These are phyloP conservation scores for Fusarium sp. DNA, from an alignment of 2,329 filamentous ascomycete species.

Conservation along the genomic window DNA sequence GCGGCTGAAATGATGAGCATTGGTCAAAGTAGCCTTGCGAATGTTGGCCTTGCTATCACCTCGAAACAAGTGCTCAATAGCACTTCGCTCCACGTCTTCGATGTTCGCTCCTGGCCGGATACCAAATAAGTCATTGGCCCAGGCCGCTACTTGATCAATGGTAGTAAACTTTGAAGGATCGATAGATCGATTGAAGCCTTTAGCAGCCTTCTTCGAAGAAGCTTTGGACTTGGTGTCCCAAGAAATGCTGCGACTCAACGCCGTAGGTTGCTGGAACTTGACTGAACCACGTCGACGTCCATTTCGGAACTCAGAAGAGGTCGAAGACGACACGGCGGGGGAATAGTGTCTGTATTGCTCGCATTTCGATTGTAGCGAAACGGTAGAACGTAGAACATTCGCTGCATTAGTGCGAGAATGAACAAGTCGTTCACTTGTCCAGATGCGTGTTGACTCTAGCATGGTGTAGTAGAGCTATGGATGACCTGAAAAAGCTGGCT, in stretches of 20 bases:
- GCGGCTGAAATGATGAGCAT: constrained; percentile 46
- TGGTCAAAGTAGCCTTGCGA: constrained; percentile 45
- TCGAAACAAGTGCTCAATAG: constrained; percentile 55
- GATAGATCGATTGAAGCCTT: constrained; percentile 48
- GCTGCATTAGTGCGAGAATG: constrained; percentile 24
- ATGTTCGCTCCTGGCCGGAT: constrained; percentile 52
- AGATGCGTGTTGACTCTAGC: constrained; percentile 39
- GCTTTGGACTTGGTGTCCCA: constrained; percentile 56
- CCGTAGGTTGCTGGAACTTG: constrained; percentile 57
- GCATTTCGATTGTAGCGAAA: constrained; percentile 28
- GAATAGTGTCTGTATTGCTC: constrained; percentile 54
- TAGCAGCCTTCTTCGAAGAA: constrained; percentile 52
- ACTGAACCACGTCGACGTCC: constrained; percentile 52
- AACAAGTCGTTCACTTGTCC: constrained; percentile 42
- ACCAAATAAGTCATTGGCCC: constrained; percentile 49
- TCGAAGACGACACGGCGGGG: constrained; percentile 57
- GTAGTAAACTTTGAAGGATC: constrained; percentile 48
- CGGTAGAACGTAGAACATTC: constrained; percentile 16
- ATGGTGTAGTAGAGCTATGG: constrained; percentile 23
- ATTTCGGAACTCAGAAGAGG: constrained; percentile 53
- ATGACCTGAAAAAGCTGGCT: not conserved
- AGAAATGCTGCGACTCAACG: constrained; percentile 52
- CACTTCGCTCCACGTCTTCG: constrained; percentile 55
- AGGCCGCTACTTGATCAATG: constrained; percentile 46
- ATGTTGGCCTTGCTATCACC: constrained; percentile 41